Conservation (phyloP, 257 asterid species). For the Capsicum chinense region DNA sequence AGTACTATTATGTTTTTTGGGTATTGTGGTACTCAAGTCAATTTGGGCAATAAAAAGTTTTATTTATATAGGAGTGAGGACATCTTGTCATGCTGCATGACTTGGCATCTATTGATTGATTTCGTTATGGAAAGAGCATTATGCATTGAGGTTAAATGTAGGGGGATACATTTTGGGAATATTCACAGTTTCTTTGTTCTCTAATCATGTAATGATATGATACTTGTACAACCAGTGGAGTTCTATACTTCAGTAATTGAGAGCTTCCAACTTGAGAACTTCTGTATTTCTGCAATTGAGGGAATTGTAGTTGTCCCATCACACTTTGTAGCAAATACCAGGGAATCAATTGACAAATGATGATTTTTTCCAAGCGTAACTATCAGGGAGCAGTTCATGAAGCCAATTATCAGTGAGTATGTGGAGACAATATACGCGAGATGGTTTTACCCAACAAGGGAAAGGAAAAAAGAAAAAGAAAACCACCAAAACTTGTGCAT, state of each 20-base stretch:
- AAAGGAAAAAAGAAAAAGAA: background rate
- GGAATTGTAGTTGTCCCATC: background rate
- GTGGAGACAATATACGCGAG: background rate
- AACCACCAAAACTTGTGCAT: background rate
- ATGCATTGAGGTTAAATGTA: conserved; percentile 9
- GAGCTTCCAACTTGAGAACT: background rate
- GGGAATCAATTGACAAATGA: background rate
- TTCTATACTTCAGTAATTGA: background rate
- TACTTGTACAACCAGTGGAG: background rate
- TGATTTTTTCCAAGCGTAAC: background rate
- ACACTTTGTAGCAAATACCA: background rate
- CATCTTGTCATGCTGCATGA: conserved; percentile 4
- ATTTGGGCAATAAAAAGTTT: background rate
- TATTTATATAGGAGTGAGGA: background rate
- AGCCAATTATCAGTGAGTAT: background rate
- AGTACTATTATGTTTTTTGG: background rate
- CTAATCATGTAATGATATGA: background rate
- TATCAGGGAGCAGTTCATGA: background rate
- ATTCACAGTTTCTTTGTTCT: background rate
- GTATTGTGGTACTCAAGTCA: conserved; percentile 1
- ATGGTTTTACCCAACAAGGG: background rate
- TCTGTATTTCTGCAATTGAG: background rate
- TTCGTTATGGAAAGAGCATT: background rate
- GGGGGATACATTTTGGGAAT: background rate
- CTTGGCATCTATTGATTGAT: background rate